Evolutionary conservation across 2,329 filamentous ascomycete species (phyloP), one percentile per base, ranked within the genome.

Genomic region (Venturia carpophila): DNA sequence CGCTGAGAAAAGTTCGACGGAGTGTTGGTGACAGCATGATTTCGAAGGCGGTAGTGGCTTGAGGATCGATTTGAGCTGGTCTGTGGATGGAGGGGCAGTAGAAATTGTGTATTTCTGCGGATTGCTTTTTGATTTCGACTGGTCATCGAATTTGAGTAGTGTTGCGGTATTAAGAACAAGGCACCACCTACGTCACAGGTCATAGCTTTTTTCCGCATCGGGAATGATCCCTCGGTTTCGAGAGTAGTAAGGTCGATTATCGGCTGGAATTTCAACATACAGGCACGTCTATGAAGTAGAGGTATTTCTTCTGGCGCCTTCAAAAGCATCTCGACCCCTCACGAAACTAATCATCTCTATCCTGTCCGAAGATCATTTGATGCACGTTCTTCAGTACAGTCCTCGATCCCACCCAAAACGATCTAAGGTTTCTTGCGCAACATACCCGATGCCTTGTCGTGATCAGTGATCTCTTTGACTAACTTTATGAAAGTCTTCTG

Each of bases 401-500:
- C 10, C 15, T 15, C 15, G 39, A 10, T 41, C 39, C 4, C 39
- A 11, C 15, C 39, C 39, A 13, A 15, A 3, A 52, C 3, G 11
- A 10, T 27, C 21, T 52, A 52, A 9, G 21, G 7, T 15, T 27
- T 52, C 30, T 45, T 61, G 13, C 60, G 37, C 60, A 61, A 10
- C 60, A 61, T 7, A n/a, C 42, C 42, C 13, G 60, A n/a, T 19
- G 17, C 39, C 19, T 42, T 42, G 17, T 61, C 37, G 5, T 41
- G 21, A 3, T 17, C 27, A 21, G 63, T 56, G 5, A 76, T 72
- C 0, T 70, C 70, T 69, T 77, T 79, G 67, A 80, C 78, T 37
- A 79, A 69, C n/a, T 69, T 70, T 63, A 80, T 80, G 67, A 80
- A 80, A 4, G 73, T 69, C 34, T 71, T 69, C 1, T 37, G 30